phyloP scores from a whole-genome alignment of 2,329 filamentous ascomycete genomes.

The Tympanopsis confertula region DNA sequence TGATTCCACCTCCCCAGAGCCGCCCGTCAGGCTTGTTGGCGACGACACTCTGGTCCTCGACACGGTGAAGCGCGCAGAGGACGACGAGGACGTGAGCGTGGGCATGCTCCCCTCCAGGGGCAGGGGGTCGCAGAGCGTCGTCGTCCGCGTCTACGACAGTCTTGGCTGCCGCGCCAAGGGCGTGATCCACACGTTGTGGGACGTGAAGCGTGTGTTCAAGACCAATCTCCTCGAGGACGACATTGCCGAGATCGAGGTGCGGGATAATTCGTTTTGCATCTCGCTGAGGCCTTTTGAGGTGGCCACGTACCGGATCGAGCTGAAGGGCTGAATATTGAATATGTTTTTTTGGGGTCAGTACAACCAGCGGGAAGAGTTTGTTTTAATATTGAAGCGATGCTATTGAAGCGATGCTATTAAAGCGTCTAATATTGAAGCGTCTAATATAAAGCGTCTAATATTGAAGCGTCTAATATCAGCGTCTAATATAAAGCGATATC shows the following conservation, averaged over 20 bases:
- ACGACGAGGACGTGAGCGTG: slow-evolving; percentile 30
- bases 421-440: too few species aligned
- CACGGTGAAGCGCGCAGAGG: slow-evolving; percentile 49
- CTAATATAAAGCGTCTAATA: too few species aligned
- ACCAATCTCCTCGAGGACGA: slow-evolving; percentile 58
- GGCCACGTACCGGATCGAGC: slow-evolving; percentile 40
- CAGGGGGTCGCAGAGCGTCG: slow-evolving; percentile 32
- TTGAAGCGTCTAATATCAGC: too few species aligned
- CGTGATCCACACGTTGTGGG: slow-evolving; percentile 31
- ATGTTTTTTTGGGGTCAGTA: too few species aligned
- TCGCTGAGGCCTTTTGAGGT: slow-evolving; percentile 48
- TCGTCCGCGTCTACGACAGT: slow-evolving; percentile 52
- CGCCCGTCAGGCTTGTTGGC: slow-evolving; percentile 35
- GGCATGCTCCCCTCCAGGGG: too few species aligned
- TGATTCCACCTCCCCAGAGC: slow-evolving; percentile 14
- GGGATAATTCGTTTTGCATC: slow-evolving; percentile 21
- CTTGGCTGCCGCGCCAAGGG: slow-evolving; percentile 49
- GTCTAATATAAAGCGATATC: too few species aligned
- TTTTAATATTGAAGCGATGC: too few species aligned
- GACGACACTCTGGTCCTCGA: slow-evolving; percentile 43
- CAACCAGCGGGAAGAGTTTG: too few species aligned
- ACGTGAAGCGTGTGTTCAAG: slow-evolving; percentile 47
- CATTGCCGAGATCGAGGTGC: slow-evolving; percentile 31
- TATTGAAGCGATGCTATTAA: too few species aligned
- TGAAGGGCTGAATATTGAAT: slow-evolving; percentile 13